Base-by-base conservation (phyloP, 2,329 filamentous ascomycete species). In the Sporothrix dimorphospora region DNA sequence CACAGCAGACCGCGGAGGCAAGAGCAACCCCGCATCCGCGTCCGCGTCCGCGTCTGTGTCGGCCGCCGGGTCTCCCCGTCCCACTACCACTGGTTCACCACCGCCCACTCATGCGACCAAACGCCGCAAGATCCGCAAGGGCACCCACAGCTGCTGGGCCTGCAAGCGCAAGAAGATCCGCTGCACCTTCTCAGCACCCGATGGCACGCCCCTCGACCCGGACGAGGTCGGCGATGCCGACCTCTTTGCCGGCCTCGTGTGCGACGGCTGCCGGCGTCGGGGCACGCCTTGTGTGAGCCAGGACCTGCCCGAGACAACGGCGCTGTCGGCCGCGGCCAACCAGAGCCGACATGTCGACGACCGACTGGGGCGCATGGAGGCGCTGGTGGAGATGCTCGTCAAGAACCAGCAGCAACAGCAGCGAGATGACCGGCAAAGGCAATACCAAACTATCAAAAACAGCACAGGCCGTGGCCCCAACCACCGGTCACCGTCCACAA, bases 61-160 rank as follows among this genome's bases (percentile, higher is more conserved):
- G 40, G 40, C 21, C 38, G 27, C 59, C 7, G 38, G n/a, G 1
- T 65, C 59, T 27, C 38, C 59, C 16, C 59, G 38, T 19, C 59
- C 59, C 11, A 40, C 59, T 24, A 19, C 38, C 38, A 24, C 57
- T n/a, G 38, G 19, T 34, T 63, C 57, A 40, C 51, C 53, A 42
- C 34, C 49, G 4, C 40, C 49, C 30, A 47, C 40, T 1, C 57
- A 49, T 11, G 38, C 66, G 63, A 21, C 65, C 24, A 74, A 74
- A 53, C 70, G 75, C 51, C 70, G 72, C 8, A 76, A 76, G 71
- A 68, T 76, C 38, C 74, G 75, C 71, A 76, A 76, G 53, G 74
- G 74, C 16, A 89, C 86, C 0, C 81, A 80, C 55, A 88, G 85
- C 73, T 89, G 87, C 77, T 88, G 86, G 86, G 86, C 87, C 73